Conservation (phyloP, 2,329 filamentous ascomycete species). For the Macrophomina tecta region DNA sequence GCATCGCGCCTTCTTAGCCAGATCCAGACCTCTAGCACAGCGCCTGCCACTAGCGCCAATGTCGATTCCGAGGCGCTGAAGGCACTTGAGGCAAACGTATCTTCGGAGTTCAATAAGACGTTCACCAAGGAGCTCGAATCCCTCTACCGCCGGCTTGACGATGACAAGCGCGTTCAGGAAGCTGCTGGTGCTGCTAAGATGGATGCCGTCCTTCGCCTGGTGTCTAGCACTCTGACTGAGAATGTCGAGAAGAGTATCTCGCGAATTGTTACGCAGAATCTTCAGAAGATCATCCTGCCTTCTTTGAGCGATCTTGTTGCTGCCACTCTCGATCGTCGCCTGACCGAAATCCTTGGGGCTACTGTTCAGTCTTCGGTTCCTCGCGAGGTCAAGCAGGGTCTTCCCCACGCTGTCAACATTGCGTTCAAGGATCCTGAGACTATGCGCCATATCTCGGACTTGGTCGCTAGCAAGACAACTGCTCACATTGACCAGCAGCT, state of each 20-base stretch:
- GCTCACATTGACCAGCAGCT: constrained; percentile 74
- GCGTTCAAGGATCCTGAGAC: constrained; percentile 77
- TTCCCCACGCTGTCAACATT: constrained; percentile 71
- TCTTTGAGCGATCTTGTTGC: constrained; percentile 71
- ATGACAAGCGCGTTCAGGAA: constrained; percentile 71
- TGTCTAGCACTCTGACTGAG: constrained; percentile 71
- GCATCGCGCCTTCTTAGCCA: constrained; percentile 44
- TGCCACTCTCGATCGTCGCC: constrained; percentile 72
- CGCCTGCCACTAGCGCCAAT: constrained; percentile 31
- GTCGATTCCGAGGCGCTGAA: constrained; percentile 58
- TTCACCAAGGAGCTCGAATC: constrained; percentile 57
- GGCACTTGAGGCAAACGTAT: constrained; percentile 57
- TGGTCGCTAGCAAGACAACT: constrained; percentile 70
- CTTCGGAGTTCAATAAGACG: constrained; percentile 54
- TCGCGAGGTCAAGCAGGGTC: constrained; percentile 72
- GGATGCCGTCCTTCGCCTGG: constrained; percentile 70
- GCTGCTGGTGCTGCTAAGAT: constrained; percentile 69
- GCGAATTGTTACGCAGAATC: constrained; percentile 76
- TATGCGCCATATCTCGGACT: constrained; percentile 73
- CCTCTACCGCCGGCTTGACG: constrained; percentile 67
- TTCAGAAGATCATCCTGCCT: constrained; percentile 77
- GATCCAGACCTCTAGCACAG: constrained; percentile 32
- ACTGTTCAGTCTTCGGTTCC: constrained; percentile 71
- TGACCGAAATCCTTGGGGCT: constrained; percentile 71
- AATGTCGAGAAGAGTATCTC: constrained; percentile 78